Evolutionary conservation across 768 basidiomycete genomes (phyloP).

Genomic region (Pleurotus cornucopiae): DNA sequence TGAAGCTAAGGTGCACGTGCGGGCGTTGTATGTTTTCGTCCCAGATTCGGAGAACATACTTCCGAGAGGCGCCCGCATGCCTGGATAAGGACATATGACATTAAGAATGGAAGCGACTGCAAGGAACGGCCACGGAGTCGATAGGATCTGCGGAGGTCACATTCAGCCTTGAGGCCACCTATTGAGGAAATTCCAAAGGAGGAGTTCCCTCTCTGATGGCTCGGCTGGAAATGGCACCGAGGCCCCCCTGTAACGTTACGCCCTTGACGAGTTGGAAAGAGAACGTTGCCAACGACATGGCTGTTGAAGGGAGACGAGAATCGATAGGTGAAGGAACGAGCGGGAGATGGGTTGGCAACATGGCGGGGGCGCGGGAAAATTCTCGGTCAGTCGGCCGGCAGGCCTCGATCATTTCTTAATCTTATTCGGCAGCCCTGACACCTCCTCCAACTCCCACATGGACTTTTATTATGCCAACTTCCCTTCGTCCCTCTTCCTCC

Average conservation of each 20-base stretch:
- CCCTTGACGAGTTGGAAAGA: too few relatives aligned
- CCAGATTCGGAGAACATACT: not conserved
- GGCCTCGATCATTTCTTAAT: not conserved
- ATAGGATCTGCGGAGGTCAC: not conserved
- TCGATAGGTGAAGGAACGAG: too few relatives aligned
- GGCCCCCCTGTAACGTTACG: too few relatives aligned
- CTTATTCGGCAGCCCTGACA: not conserved
- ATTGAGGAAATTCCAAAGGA: not conserved
- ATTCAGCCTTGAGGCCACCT: conserved; percentile 48
- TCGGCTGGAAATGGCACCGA: too few relatives aligned
- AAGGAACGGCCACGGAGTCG: not conserved
- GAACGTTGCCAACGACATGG: too few relatives aligned
- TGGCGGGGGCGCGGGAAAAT: too few relatives aligned
- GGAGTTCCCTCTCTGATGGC: too few relatives aligned
- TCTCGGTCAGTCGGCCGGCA: too few relatives aligned
- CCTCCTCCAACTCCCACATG: not conserved
- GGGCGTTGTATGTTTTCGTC: too few relatives aligned
- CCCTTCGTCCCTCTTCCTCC: not conserved
- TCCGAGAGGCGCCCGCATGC: not conserved
- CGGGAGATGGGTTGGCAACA: too few relatives aligned
- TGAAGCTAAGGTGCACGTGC: too few relatives aligned
- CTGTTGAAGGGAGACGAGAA: too few relatives aligned
- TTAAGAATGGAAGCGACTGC: not conserved
- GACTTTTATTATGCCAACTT: not conserved
- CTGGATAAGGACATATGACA: not conserved